These are phyloP conservation scores for Claviceps sp. DNA, from an alignment of 2,329 filamentous ascomycete genomes.

Conservation along the genomic window DNA sequence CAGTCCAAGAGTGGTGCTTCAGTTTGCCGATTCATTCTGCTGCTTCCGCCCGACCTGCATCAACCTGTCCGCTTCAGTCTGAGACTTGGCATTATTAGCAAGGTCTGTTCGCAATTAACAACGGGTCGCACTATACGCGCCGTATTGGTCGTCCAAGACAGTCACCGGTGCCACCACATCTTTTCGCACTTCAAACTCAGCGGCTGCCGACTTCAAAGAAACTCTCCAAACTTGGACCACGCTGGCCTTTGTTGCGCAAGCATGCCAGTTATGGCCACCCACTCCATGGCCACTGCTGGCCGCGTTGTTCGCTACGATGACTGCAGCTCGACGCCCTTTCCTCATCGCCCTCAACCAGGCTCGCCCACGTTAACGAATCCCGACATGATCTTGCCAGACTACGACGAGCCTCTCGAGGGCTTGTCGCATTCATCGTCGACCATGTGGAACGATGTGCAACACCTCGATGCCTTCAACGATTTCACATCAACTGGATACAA, in stretches of 20 bases:
- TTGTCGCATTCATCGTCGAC: conserved; percentile 36
- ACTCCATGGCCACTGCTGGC: conserved; percentile 13
- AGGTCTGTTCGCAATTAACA: neutral
- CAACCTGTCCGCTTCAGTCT: neutral
- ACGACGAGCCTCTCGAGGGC: conserved; percentile 42
- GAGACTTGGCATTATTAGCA: neutral
- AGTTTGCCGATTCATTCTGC: no score
- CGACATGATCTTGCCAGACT: conserved; percentile 83
- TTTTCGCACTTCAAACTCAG: neutral
- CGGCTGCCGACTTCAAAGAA: neutral
- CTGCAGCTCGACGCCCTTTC: conserved; percentile 13
- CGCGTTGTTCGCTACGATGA: conserved; percentile 17
- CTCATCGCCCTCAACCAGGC: conserved; percentile 41
- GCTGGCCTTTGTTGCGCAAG: neutral
- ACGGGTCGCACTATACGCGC: neutral
- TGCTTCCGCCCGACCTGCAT: no score
- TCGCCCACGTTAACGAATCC: conserved; percentile 86
- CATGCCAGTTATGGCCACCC: conserved; percentile 18
- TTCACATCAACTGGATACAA: conserved; percentile 25
- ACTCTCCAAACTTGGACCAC: neutral
- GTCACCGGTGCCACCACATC: neutral
- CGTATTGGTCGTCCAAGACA: neutral
- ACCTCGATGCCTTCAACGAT: conserved; percentile 26
- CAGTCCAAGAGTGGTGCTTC: neutral
- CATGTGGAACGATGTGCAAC: conserved; percentile 37